phyloP scores from a whole-genome alignment of 176 grass and related monocot genomes.

The Ampelocalamus luodianensis region DNA sequence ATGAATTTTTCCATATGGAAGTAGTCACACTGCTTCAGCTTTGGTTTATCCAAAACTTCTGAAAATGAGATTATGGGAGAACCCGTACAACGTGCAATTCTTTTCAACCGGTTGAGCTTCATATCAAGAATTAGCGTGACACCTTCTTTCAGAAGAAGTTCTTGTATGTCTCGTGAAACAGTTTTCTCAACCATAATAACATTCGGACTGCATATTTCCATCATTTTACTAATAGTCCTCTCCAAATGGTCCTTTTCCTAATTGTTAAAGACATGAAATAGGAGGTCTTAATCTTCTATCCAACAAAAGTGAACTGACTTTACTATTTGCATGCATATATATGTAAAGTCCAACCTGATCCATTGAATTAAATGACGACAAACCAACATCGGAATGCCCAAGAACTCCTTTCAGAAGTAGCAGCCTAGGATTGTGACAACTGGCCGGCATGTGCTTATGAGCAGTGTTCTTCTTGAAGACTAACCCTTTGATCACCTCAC shows the following conservation, averaged over 20 bases:
- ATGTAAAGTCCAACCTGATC: conserved; percentile 59
- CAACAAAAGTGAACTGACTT: neutral
- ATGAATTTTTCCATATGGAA: conserved; percentile 81
- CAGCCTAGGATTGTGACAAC: conserved; percentile 81
- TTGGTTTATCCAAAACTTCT: conserved; percentile 64
- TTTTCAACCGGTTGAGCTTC: conserved; percentile 69
- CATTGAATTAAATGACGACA: conserved; percentile 91
- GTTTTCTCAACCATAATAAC: conserved; percentile 91
- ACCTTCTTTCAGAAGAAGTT: conserved; percentile 71
- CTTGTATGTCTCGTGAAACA: conserved; percentile 80
- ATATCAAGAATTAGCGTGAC: conserved; percentile 79
- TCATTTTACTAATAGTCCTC: conserved; percentile 69
- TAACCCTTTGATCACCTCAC: conserved; percentile 91
- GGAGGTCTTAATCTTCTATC: conserved; percentile 12
- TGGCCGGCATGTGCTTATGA: conserved; percentile 93
- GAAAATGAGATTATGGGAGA: conserved; percentile 83
- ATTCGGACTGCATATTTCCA: conserved; percentile 76
- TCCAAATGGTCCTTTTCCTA: conserved; percentile 76
- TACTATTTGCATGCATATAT: neutral
- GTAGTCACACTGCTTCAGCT: conserved; percentile 70
- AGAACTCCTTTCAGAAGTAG: conserved; percentile 82
- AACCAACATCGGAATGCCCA: conserved; percentile 76
- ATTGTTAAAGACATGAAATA: conserved; percentile 37
- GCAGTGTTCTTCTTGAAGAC: conserved; percentile 96
- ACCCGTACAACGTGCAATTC: conserved; percentile 78